phyloP scores from a whole-genome alignment of 305 asterid species.

The Lippia alba region DNA sequence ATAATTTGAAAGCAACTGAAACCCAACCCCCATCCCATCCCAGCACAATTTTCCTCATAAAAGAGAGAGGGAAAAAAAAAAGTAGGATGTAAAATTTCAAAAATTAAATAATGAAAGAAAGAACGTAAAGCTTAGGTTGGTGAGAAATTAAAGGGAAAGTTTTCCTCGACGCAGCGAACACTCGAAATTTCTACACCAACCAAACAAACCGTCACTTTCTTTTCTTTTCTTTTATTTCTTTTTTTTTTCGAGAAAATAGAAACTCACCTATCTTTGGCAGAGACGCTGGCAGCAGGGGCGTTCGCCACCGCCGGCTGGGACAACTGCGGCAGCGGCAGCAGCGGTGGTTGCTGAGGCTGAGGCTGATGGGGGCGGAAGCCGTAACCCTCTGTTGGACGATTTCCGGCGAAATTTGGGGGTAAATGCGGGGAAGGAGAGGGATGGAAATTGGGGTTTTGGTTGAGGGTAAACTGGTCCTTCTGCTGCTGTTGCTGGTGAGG shows the following conservation, averaged over 20 bases:
- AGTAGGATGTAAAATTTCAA: not conserved
- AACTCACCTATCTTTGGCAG: conserved; percentile 55
- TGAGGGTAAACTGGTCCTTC: conserved; percentile 43
- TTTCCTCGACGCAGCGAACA: conserved; percentile 16
- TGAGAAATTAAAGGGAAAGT: conserved; percentile 25
- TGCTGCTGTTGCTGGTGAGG: conserved; percentile 40
- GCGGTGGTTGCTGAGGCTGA: not conserved
- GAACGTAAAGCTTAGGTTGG: conserved; percentile 18
- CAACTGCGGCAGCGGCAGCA: conserved; percentile 21
- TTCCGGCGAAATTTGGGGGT: conserved; percentile 42
- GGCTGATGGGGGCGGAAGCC: conserved; percentile 33
- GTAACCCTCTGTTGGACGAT: conserved; percentile 40
- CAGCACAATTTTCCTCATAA: not conserved
- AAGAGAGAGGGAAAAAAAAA: not conserved
- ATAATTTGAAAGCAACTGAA: conserved; percentile 7
- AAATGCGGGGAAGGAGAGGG: conserved; percentile 38
- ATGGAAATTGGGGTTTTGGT: conserved; percentile 50
- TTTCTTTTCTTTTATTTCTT: not conserved
- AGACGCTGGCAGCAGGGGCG: conserved; percentile 34
- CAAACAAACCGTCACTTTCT: conserved; percentile 5
- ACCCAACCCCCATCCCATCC: not conserved
- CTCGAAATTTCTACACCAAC: conserved; percentile 34
- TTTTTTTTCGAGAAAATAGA: not conserved
- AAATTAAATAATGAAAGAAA: not conserved
- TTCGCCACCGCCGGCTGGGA: conserved; percentile 40